Evolutionary conservation across 2,329 filamentous ascomycete species (phyloP), one percentile per base, ranked within the genome.

Genomic region (Cladosporium sp.): DNA sequence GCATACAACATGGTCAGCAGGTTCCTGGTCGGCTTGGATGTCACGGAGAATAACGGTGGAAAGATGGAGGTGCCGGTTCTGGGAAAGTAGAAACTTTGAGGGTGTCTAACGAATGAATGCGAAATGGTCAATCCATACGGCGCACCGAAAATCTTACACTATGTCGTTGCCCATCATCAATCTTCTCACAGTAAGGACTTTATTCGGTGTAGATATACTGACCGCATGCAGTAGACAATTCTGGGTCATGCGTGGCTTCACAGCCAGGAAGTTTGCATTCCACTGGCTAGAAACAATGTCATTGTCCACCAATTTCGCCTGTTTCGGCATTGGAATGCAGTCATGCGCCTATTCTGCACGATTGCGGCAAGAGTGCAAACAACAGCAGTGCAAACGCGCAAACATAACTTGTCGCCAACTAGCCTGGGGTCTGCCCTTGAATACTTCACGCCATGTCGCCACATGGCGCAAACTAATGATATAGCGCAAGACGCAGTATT

Each of bases 1-100:
- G 70, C 67, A 24, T 73, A 73, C 56, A 73, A 73, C 52, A 73
- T 72, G 68, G 71, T 73, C 22, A 70, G 67, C 52, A 60, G 71
- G 40, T 73, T 73, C 55, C 60, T 73, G 59, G 71, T 72, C 3
- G 67, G 65, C n/a, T 60, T 73, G 67, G 69, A 73, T 61, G 71
- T 73, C 13, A 71, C 68, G 36, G 71, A 73, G 62, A 70, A 66
- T 58, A 73, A 73, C 64, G 71, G 68, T 2, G 66, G 66, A 55
- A 61, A 61, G 51, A 70, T 72, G 64, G 63, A 63, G 49, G 65
- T 73, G 67, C 70, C 70, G 8, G 52, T 47, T 9, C 36, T 47
- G 19, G 52, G 47, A 13, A 55, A 55, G 20, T 55, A 55, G 40
- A 9, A 12, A n/a, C 24, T 22, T 20, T 17, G 17, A 34, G 28